Percentiles rank a stretch among this genome's conserved stretches.
Conservation (phyloP, 2,329 filamentous ascomycete species). For the Elsinoe batatas region DNA sequence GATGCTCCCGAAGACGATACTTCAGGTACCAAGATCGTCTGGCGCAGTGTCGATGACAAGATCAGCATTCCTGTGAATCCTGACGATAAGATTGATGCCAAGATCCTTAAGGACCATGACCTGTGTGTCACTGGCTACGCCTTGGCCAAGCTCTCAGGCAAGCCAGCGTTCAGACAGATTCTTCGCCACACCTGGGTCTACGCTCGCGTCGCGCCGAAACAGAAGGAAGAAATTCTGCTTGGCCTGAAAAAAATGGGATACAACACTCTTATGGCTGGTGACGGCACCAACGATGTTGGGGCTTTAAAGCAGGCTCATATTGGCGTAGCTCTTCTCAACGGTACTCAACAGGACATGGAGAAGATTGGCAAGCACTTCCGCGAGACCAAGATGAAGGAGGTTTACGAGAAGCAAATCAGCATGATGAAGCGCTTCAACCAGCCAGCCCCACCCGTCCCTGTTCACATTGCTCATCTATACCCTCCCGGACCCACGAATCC, state of each 20-base stretch:
- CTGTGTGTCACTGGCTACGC: constrained; percentile 95
- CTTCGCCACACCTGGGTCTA: constrained; percentile 94
- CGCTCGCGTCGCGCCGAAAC: constrained; percentile 93
- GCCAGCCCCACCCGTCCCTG: constrained; percentile 81
- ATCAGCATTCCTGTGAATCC: constrained; percentile 77
- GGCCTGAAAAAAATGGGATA: constrained; percentile 95
- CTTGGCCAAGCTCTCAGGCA: constrained; percentile 75
- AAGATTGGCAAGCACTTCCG: constrained; percentile 89
- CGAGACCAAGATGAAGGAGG: constrained; percentile 94
- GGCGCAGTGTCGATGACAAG: constrained; percentile 91
- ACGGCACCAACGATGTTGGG: constrained; percentile 96
- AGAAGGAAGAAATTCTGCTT: constrained; percentile 97
- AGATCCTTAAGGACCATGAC: constrained; percentile 78
- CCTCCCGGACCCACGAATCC: constrained; percentile 84
- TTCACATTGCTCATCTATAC: constrained; percentile 86
- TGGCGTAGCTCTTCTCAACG: constrained; percentile 90
- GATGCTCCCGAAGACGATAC: constrained; percentile 88
- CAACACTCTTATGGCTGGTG: constrained; percentile 96
- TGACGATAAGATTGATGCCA: constrained; percentile 64
- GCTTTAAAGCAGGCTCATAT: constrained; percentile 97
- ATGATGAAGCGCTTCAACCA: constrained; percentile 96
- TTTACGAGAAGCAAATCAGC: constrained; percentile 90
- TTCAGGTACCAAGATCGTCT: constrained; percentile 71
- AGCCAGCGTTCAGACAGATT: constrained; percentile 64
- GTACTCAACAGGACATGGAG: constrained; percentile 79